A percentile compares a stretch with the other conserved stretches of the same genome.
phyloP scores from a whole-genome alignment of 2,329 filamentous ascomycete species.

The Colletotrichum coccodes region DNA sequence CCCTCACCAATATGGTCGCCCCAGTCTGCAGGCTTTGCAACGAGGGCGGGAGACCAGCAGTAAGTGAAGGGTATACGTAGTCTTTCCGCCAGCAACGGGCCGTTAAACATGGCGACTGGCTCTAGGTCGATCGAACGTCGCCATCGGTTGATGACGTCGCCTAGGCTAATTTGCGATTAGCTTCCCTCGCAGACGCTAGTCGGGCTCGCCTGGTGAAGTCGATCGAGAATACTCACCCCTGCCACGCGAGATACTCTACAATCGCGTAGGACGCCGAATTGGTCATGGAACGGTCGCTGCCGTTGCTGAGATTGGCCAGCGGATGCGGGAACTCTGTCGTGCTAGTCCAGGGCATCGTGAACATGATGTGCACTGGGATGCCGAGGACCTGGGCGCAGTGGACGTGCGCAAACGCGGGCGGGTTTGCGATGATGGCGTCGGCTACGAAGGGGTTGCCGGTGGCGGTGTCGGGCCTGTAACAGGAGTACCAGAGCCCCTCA shows the following conservation, averaged over 20 bases:
- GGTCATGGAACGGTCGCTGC: constrained; percentile 62
- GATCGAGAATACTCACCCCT: constrained; percentile 59
- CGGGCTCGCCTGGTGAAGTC: too few species aligned
- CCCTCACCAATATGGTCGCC: constrained; percentile 64
- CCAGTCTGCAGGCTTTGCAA: constrained; percentile 75
- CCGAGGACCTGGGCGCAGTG: constrained; percentile 53
- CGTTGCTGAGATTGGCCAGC: constrained; percentile 76
- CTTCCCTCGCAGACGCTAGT: too few species aligned
- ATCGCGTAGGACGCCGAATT: constrained; percentile 78
- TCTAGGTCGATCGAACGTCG: constrained; percentile 62
- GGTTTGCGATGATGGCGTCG: constrained; percentile 58
- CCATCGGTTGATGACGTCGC: not conserved
- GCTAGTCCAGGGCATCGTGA: constrained; percentile 77
- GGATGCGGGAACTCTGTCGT: constrained; percentile 79
- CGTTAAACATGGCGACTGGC: constrained; percentile 75
- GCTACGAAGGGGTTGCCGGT: constrained; percentile 51
- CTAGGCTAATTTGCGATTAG: too few species aligned
- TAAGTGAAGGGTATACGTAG: constrained; percentile 79
- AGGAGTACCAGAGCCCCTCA: constrained; percentile 36
- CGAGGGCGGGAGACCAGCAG: constrained; percentile 76
- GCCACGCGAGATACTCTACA: constrained; percentile 80
- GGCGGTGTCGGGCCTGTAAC: constrained; percentile 29
- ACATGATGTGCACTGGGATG: constrained; percentile 55
- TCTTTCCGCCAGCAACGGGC: constrained; percentile 74
- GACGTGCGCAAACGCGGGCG: constrained; percentile 54